Percentiles rank a stretch among this genome's conserved stretches.
Evolutionary conservation across 495 filamentous ascomycete species (phyloP).

Genomic region (Achaetomiella virescens): DNA sequence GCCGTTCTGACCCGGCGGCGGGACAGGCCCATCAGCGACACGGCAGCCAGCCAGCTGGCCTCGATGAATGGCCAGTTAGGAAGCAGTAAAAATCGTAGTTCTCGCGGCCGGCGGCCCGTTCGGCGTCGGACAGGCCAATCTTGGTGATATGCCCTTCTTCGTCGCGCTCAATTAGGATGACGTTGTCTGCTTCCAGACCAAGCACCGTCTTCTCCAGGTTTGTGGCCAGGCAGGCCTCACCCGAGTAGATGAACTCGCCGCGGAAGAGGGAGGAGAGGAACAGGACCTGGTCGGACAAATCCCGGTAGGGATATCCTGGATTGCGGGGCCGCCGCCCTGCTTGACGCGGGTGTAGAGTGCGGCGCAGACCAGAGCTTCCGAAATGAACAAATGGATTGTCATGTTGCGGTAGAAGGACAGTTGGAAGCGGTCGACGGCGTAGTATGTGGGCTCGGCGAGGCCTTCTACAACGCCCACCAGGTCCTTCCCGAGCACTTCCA

Average conservation of each 20-base stretch:
- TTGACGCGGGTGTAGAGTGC: constrained; percentile 88
- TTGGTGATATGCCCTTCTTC: constrained; percentile 49
- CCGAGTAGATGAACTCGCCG: constrained; percentile 93
- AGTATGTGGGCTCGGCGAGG: constrained; percentile 81
- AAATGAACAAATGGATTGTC: constrained; percentile 96
- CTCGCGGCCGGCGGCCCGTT: constrained; percentile 73
- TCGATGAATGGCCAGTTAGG: constrained; percentile 96
- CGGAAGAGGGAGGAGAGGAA: constrained; percentile 93
- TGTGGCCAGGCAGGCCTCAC: constrained; percentile 66
- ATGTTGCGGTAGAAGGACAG: constrained; percentile 97
- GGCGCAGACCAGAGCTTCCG: constrained; percentile 79
- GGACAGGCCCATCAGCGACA: constrained; percentile 82
- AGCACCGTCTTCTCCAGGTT: constrained; percentile 76
- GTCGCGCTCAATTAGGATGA: constrained; percentile 65
- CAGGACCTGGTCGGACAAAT: constrained; percentile 66
- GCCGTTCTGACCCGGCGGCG: constrained; percentile 53
- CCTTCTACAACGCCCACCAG: constrained; percentile 75
- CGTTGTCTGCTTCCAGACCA: constrained; percentile 69
- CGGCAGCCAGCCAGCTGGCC: constrained; percentile 80
- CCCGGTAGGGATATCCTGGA: constrained; percentile 72
- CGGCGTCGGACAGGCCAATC: constrained; percentile 67
- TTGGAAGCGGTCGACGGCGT: constrained; percentile 92
- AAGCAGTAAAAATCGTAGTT: constrained; percentile 99
- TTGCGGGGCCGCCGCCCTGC: constrained; percentile 71
- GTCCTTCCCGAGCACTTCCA: constrained; percentile 84